phyloP scores from a whole-genome alignment of 2,329 filamentous ascomycete species.

The Microthyrium microscopicum region DNA sequence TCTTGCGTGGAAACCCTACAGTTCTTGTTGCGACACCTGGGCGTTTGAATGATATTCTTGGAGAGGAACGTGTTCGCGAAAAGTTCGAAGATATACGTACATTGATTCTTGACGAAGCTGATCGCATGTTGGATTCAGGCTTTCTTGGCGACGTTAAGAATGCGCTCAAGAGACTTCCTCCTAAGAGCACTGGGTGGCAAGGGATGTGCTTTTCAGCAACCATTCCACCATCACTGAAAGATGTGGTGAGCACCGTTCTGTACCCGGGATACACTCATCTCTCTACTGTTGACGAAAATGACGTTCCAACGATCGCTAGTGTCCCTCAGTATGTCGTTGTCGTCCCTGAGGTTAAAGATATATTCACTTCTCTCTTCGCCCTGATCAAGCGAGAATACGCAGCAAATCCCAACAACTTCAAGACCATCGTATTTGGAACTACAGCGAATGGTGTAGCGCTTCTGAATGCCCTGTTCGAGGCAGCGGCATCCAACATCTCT shows the following conservation, averaged over 20 bases:
- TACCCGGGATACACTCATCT: constrained; percentile 66
- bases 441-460: constrained; percentile 29
- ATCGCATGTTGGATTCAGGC: constrained; percentile 95
- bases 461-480: constrained; percentile 69
- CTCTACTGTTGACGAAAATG: constrained; percentile 65
- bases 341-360: constrained; percentile 26
- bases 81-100: constrained; percentile 52
- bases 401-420: constrained; percentile 49
- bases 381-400: constrained; percentile 46
- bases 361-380: constrained; percentile 28
- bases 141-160: constrained; percentile 91
- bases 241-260: constrained; percentile 37
- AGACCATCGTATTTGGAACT: constrained; percentile 43
- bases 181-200: constrained; percentile 54
- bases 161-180: constrained; percentile 59
- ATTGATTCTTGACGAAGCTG: constrained; percentile 87
- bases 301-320: constrained; percentile 75
- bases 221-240: constrained; percentile 74
- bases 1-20: constrained; percentile 46
- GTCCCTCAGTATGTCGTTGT: constrained; percentile 82
- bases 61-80: constrained; percentile 68
- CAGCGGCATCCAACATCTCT: constrained; percentile 69
- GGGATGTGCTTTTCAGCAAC: constrained; percentile 99
- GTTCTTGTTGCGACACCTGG: constrained; percentile 91
- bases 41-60: constrained; percentile 84